Base-by-base conservation (phyloP, 768 basidiomycete species). In the Xanthoconium purpureum region DNA sequence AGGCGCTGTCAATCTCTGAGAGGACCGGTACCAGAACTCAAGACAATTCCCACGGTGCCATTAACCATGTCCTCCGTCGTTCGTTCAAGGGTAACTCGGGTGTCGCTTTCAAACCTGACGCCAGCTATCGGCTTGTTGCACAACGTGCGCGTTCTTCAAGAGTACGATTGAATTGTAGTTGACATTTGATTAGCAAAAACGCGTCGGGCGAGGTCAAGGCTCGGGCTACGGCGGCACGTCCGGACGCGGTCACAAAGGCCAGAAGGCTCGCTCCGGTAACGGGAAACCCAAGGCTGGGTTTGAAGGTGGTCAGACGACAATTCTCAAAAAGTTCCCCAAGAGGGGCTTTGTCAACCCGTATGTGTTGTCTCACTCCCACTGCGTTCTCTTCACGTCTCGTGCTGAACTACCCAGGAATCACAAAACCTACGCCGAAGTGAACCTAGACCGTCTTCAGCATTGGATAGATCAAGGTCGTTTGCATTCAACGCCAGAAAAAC, bases 241-340 rank as follows among this genome's bases (percentile, higher is more conserved):
- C 11, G 93, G 93, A 61, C 82, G 93, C 53, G 97, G 97, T 74
- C 83, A 91, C 72, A 99, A 99, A 65, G 97, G 97, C 63, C 94
- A 96, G 73, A 95, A 94, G 57, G 88, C 97, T 37, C 85, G 96
- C 59, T 84, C 92, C 6, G 95, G 95, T 2, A 85, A 88, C 56
- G 91, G 93, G 6, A 89, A 92, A 63, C 86, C 83, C 32, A 83
- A 80, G 63, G 79, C 84, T 29, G 87, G 91, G 7, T 99, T 98
- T 60, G 97, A 98, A 73, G 97, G 97, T 68, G 97, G 97, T 59
- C 96, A 98, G 71, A 98, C 96, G 6, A 91, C 96, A 14, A 84
- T 98, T 52, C 88, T 90, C 6, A 87, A 92, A 60, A 77, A 86
- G 43, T 90, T 95, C 67, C 97, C 97, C 6, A 99, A 99, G 77